A percentile compares a stretch with the other conserved stretches of the same genome.
Conservation (phyloP, 176 grass and related monocot genomes). For the Panicum miliaceum region DNA sequence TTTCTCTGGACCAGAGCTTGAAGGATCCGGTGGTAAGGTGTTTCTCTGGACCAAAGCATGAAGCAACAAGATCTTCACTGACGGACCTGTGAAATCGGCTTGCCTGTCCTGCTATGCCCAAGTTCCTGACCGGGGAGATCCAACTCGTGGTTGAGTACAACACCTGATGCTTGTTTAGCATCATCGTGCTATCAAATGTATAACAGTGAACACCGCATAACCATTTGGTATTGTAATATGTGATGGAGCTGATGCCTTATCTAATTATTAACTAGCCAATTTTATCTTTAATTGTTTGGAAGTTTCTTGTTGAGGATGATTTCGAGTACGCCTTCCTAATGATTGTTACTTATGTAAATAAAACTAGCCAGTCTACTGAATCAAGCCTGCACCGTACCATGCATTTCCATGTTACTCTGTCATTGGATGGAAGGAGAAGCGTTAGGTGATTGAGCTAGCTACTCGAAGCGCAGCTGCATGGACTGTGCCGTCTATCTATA, state of each 20-base stretch:
- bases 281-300: no score
- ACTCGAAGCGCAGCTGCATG: no score
- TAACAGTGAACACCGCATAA: not conserved
- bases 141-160: not conserved
- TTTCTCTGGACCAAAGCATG: slow-evolving; percentile 54
- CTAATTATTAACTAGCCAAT: not conserved
- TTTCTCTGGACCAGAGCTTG: slow-evolving; percentile 56
- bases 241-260: not conserved
- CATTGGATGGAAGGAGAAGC: no score
- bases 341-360: no score
- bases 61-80: slow-evolving; percentile 2
- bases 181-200: slow-evolving; percentile 7
- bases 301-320: no score
- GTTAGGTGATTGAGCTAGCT: no score
- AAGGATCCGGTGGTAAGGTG: slow-evolving; percentile 53
- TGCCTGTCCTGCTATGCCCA: not conserved
- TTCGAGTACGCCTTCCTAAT: no score
- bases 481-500: no score
- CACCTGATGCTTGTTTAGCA: not conserved
- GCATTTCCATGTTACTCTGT: no score
- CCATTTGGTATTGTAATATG: not conserved
- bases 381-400: no score
- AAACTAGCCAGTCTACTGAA: no score
- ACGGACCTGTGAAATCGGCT: not conserved
- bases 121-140: slow-evolving; percentile 2